Base-by-base conservation (phyloP, 2,329 filamentous ascomycete species). In the Trichophyton rubrum region DNA sequence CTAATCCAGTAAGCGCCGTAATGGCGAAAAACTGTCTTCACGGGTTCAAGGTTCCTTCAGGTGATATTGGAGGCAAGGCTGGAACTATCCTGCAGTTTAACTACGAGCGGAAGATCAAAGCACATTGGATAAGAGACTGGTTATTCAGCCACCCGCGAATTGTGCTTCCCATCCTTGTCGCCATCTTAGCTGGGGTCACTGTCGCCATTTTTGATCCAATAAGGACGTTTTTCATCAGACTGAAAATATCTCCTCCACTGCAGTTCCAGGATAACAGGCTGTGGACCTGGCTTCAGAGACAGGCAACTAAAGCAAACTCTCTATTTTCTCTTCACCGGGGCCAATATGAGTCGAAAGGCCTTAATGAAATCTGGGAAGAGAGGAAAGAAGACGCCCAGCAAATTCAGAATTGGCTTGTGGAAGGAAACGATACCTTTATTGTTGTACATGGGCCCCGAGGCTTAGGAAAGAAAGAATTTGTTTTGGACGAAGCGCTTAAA, bases 1-100 rank as follows among this genome's bases (percentile, higher is more conserved):
- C 83, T 1, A 79, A 82, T 6, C 79, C 88, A 13, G 82, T 88
- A 40, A 86, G 88, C 68, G 87, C 90, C 5, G 87, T 95, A 60
- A 90, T 93, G 83, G 90, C 91, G 0, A 86, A 89, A 67, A 96
- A 95, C 68, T 97, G 92, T 68, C 80, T 96, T 75, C 93, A 99
- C 71, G 91, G 92, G 0, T 88, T 88, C 62, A 78, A 85, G 2
- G 83, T 96, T 1, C 72, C 79, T 0, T 86, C 90, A 67, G 72
- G 82, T 24, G 75, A 81, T 45, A 89, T 88, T 3, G 89, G 89
- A 49, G 90, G 89, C 3, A 87, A 87, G 67, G 77, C 77, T 24
- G 88, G 89, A 1, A 96, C 91, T 0, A 79, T 85, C 7, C 78
- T 99, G 61, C 85, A 90, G 43, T 79, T 97, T 58, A 89, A 87